Evolutionary conservation across 2,329 filamentous ascomycete genomes (phyloP).

Genomic region (Penicillium sp.): DNA sequence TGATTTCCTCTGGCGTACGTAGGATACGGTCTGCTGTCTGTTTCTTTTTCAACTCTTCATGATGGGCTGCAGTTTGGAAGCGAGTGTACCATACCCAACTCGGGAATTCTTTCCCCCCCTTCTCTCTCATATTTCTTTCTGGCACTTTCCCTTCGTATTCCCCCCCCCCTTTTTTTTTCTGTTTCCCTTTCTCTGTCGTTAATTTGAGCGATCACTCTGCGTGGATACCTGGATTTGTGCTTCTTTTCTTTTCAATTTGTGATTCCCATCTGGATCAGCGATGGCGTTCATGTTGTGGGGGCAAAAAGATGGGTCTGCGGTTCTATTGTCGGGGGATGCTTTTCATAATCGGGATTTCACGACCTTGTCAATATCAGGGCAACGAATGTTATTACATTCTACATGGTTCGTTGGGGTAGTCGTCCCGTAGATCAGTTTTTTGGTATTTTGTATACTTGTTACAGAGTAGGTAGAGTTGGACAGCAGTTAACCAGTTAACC

Average conservation of each 20-base stretch:
- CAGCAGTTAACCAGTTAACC: too few relatives aligned
- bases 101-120: constrained; percentile 11
- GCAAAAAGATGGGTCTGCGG: constrained; percentile 17
- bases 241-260: constrained; percentile 13
- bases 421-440: not conserved
- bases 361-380: constrained; percentile 1
- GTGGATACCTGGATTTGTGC: constrained; percentile 1
- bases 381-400: not conserved
- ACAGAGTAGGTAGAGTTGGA: too few relatives aligned
- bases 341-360: not conserved
- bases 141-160: constrained; percentile 12
- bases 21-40: constrained; percentile 5
- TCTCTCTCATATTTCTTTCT: constrained; percentile 1
- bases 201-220: constrained; percentile 10
- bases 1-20: constrained; percentile 22
- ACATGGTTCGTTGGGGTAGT: not conserved
- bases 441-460: too few relatives aligned
- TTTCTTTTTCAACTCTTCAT: constrained; percentile 1
- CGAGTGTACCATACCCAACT: constrained; percentile 25
- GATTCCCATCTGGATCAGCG: constrained; percentile 25
- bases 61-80: constrained; percentile 14
- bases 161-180: constrained; percentile 3
- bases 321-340: constrained; percentile 7
- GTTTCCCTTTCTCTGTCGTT: not conserved
- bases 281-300: constrained; percentile 24